phyloP scores from a whole-genome alignment of 768 basidiomycete genomes.

The Agaricus subrufescens region DNA sequence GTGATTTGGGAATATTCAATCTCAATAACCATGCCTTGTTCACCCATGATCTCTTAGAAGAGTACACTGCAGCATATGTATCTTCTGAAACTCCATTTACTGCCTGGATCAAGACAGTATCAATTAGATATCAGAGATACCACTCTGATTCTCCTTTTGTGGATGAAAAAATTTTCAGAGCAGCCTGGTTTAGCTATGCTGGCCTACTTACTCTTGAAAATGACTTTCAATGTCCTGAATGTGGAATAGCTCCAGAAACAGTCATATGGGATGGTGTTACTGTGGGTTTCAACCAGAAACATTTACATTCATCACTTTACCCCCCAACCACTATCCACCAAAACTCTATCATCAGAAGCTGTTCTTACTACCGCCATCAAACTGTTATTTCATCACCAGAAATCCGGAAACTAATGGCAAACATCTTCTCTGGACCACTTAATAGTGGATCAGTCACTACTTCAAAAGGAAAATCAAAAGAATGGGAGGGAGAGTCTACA shows the following conservation, averaged over 20 bases:
- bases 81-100: slow-evolving; percentile 31
- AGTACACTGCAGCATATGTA: slow-evolving; percentile 26
- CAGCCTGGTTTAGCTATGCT: slow-evolving; percentile 29
- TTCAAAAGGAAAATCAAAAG: too few relatives aligned
- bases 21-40: slow-evolving; percentile 26
- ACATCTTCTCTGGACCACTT: not conserved
- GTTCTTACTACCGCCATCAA: slow-evolving; percentile 18
- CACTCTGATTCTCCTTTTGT: slow-evolving; percentile 16
- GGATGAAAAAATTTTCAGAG: slow-evolving; percentile 21
- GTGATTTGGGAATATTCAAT: slow-evolving; percentile 26
- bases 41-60: slow-evolving; percentile 28
- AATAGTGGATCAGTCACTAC: too few relatives aligned
- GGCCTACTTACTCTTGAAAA: slow-evolving; percentile 15
- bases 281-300: slow-evolving; percentile 23
- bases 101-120: slow-evolving; percentile 19
- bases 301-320: slow-evolving; percentile 17
- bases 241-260: slow-evolving; percentile 22
- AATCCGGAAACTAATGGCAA: not conserved
- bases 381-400: slow-evolving; percentile 23
- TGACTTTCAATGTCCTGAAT: slow-evolving; percentile 22
- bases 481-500: too few relatives aligned
- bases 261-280: slow-evolving; percentile 30
- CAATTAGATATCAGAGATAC: slow-evolving; percentile 16
- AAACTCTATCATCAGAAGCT: slow-evolving; percentile 7
- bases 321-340: slow-evolving; percentile 24